Conservation (phyloP, 306 rosid genomes). For the Gynostemma pentaphyllum region DNA sequence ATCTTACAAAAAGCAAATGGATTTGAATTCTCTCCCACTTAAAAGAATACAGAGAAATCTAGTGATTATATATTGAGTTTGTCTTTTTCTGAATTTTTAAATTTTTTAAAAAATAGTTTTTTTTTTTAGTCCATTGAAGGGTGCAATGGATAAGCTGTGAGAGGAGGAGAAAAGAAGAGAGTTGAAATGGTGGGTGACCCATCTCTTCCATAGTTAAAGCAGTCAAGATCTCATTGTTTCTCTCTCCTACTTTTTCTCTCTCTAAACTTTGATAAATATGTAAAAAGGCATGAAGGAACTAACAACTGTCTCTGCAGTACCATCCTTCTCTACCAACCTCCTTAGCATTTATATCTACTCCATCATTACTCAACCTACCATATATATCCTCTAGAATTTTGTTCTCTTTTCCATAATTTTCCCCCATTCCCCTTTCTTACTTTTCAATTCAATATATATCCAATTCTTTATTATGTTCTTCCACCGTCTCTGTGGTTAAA, state of each 20-base stretch:
- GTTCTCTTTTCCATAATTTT: background rate
- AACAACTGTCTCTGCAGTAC: conserved; percentile 26
- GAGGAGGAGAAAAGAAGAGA: conserved; percentile 47
- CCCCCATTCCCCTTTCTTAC: background rate
- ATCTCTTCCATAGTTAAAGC: conserved; percentile 19
- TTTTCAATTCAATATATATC: too few species aligned
- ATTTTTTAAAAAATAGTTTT: background rate
- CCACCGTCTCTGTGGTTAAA: too few species aligned
- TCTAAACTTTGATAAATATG: background rate
- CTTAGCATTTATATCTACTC: conserved; percentile 28
- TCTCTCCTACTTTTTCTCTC: background rate
- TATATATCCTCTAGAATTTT: conserved; percentile 6
- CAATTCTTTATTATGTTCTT: too few species aligned
- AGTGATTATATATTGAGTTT: conserved; percentile 22
- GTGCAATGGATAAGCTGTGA: conserved; percentile 68
- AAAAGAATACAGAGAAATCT: too few species aligned
- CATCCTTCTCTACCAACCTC: conserved; percentile 51
- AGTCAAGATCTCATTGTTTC: background rate
- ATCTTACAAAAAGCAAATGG: too few species aligned
- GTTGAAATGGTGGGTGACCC: conserved; percentile 33
- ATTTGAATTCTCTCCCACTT: too few species aligned
- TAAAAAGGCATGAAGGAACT: conserved; percentile 38
- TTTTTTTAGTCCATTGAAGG: background rate
- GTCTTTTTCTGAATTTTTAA: conserved; percentile 25
- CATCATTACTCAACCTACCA: conserved; percentile 25